phyloP scores from a whole-genome alignment of 2,329 filamentous ascomycete genomes.

The Alternaria metachromatica region DNA sequence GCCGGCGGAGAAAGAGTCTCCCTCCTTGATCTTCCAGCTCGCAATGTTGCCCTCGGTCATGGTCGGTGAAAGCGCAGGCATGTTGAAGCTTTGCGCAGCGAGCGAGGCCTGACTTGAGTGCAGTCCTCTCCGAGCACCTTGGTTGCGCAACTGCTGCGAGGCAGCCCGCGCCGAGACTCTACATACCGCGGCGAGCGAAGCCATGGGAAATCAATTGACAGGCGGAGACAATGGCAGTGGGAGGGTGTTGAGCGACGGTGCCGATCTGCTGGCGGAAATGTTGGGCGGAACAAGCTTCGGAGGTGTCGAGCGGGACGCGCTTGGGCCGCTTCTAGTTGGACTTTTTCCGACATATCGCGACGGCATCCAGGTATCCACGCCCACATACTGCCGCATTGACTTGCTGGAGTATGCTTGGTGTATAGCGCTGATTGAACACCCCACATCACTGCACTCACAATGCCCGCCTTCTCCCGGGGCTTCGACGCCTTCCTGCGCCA shows the following conservation, averaged over 20 bases:
- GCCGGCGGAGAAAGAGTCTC: constrained; percentile 79
- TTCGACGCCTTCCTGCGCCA: constrained; percentile 35
- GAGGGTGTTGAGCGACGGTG: constrained; percentile 16
- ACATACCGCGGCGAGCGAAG: constrained; percentile 69
- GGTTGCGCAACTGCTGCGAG: constrained; percentile 58
- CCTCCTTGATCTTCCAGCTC: constrained; percentile 85
- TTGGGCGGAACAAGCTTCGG: constrained; percentile 41
- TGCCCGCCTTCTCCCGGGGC: constrained; percentile 43
- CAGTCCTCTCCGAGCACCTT: constrained; percentile 68
- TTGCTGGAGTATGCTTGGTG: not conserved
- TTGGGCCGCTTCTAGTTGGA: constrained; percentile 23
- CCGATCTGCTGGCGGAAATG: constrained; percentile 38
- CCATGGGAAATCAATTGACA: constrained; percentile 59
- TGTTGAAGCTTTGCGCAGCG: constrained; percentile 85
- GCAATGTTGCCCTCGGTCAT: constrained; percentile 95
- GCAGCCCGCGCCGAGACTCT: constrained; percentile 68
- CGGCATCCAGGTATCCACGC: not conserved
- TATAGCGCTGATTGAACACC: not conserved
- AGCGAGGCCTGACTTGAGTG: constrained; percentile 67
- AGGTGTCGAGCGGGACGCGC: constrained; percentile 18
- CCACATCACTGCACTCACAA: constrained; percentile 15
- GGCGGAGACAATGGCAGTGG: constrained; percentile 16
- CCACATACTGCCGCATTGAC: not conserved
- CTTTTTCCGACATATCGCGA: constrained; percentile 17
- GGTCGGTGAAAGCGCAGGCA: constrained; percentile 89